phyloP scores from a whole-genome alignment of 2,329 filamentous ascomycete genomes.

The Aspergillus sp. region DNA sequence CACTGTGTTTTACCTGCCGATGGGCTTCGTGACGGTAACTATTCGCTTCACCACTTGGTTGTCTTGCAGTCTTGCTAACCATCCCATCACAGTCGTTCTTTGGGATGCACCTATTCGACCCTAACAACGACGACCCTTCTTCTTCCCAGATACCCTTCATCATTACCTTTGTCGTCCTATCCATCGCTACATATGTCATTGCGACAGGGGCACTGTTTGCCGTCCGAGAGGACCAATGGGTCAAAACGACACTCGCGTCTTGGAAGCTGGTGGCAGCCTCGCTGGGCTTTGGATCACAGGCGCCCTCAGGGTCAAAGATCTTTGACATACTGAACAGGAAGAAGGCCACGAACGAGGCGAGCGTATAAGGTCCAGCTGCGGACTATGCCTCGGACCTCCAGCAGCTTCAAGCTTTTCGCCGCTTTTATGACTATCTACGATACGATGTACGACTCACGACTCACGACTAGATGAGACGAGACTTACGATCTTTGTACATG shows the following conservation, averaged over 20 bases:
- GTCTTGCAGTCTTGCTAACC: background rate
- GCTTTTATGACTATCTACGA: background rate
- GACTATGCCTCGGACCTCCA: background rate
- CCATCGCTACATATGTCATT: conserved; percentile 1
- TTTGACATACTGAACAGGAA: background rate
- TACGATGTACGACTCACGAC: background rate
- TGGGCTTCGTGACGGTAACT: conserved; percentile 1
- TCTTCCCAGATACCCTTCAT: background rate
- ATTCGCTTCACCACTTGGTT: too few relatives aligned
- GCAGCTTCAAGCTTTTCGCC: background rate
- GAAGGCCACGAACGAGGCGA: background rate
- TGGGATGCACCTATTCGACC: conserved; percentile 4
- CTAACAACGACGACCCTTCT: background rate
- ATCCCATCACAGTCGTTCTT: conserved; percentile 2
- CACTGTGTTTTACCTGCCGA: background rate
- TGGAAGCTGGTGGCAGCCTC: background rate
- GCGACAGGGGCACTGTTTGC: background rate
- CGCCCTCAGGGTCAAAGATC: background rate
- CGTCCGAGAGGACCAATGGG: conserved; percentile 56
- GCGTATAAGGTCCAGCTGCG: background rate
- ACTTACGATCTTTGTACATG: background rate
- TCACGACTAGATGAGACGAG: background rate
- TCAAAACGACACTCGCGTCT: background rate
- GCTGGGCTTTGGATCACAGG: background rate
- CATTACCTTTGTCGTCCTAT: background rate